Evolutionary conservation across 2,329 filamentous ascomycete species (phyloP).

Genomic region (Calonectria pseudoreteaudii): DNA sequence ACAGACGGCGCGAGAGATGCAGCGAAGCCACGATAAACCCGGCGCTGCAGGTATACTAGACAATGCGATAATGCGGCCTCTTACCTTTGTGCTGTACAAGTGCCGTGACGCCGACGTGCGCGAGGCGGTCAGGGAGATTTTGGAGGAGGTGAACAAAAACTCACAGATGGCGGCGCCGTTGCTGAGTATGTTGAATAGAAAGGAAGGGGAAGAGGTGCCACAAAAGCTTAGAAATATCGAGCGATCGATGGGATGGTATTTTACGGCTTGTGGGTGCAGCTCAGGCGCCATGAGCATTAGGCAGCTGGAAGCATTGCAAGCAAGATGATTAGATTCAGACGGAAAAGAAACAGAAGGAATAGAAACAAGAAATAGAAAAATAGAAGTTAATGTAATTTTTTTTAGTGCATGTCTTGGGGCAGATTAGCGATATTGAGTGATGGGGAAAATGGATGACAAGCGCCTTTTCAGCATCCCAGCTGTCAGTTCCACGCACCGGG

Average conservation of each 20-base stretch:
- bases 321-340: neutral
- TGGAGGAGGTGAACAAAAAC: slow-evolving; percentile 13
- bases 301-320: neutral
- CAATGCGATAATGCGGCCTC: slow-evolving; percentile 34
- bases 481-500: neutral
- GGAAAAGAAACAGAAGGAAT: neutral
- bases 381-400: neutral
- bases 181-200: slow-evolving; percentile 31
- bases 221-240: slow-evolving; percentile 35
- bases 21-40: slow-evolving; percentile 5
- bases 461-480: neutral
- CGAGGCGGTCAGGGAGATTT: slow-evolving; percentile 20
- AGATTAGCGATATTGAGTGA: neutral
- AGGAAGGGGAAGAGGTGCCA: slow-evolving; percentile 19
- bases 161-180: slow-evolving; percentile 30
- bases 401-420: neutral
- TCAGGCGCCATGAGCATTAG: slow-evolving; percentile 2
- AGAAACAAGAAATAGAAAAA: neutral
- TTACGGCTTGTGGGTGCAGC: slow-evolving; percentile 24
- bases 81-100: slow-evolving; percentile 35
- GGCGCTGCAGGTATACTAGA: slow-evolving; percentile 19
- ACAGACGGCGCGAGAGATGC: slow-evolving; percentile 19
- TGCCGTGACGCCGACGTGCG: slow-evolving; percentile 30
- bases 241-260: slow-evolving; percentile 35
- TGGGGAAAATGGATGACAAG: neutral